Evolutionary conservation across 2,329 filamentous ascomycete species (phyloP).

Genomic region (Thermochaetoides dissita): DNA sequence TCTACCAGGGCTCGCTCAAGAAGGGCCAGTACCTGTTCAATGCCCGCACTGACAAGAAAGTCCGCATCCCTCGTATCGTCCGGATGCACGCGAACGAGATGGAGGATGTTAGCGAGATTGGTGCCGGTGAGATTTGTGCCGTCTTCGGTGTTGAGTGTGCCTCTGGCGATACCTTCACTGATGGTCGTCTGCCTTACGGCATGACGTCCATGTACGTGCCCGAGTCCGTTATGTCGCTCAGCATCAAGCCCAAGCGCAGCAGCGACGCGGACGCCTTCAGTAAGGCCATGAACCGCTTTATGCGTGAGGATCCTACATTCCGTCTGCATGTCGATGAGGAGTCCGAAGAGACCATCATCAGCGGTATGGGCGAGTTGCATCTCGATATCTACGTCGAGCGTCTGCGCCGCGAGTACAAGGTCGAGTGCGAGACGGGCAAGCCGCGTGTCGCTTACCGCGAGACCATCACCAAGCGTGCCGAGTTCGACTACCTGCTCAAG

Average conservation of each 20-base stretch:
- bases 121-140: slow-evolving; percentile 93
- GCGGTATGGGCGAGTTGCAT: slow-evolving; percentile 94
- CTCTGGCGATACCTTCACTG: slow-evolving; percentile 95
- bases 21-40: slow-evolving; percentile 91
- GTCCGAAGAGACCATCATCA: slow-evolving; percentile 93
- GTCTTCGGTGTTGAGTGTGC: slow-evolving; percentile 97
- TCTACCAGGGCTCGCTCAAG: slow-evolving; percentile 83
- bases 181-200: slow-evolving; percentile 78
- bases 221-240: slow-evolving; percentile 94
- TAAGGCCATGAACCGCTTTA: slow-evolving; percentile 98
- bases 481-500: slow-evolving; percentile 88
- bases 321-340: slow-evolving; percentile 83
- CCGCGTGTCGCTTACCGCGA: slow-evolving; percentile 96
- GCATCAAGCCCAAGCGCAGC: slow-evolving; percentile 88
- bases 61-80: slow-evolving; percentile 92
- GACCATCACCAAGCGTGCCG: slow-evolving; percentile 65
- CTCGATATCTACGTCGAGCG: slow-evolving; percentile 96
- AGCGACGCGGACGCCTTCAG: slow-evolving; percentile 90
- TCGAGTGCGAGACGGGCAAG: slow-evolving; percentile 89
- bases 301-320: slow-evolving; percentile 96
- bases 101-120: slow-evolving; percentile 88
- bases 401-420: slow-evolving; percentile 90
- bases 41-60: slow-evolving; percentile 84
- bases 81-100: slow-evolving; percentile 99
- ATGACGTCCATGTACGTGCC: slow-evolving; percentile 99